These are phyloP conservation scores for Pythium aristosporum DNA, from an alignment of 352 stramenopile species.

Conservation along the genomic window DNA sequence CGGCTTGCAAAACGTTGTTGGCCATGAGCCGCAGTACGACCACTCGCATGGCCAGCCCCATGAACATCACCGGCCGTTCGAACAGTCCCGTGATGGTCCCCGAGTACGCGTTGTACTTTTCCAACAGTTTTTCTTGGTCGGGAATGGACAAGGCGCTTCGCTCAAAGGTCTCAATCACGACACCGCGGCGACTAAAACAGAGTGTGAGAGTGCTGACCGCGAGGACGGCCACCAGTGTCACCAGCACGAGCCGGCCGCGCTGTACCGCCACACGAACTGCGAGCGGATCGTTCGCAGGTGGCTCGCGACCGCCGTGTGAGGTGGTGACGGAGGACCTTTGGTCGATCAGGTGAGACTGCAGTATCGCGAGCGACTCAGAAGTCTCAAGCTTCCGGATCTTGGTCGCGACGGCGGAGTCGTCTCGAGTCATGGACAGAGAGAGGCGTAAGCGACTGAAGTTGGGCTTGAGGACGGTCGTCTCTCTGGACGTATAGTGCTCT, in stretches of 20 bases:
- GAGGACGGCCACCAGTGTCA: neutral
- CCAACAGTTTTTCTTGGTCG: conserved; percentile 12
- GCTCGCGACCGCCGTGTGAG: too few relatives aligned
- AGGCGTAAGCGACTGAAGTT: too few relatives aligned
- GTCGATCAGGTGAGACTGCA: too few relatives aligned
- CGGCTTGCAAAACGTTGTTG: neutral
- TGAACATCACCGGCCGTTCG: neutral
- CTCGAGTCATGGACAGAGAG: too few relatives aligned
- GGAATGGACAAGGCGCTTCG: neutral
- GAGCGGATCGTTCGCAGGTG: too few relatives aligned
- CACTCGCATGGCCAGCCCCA: neutral
- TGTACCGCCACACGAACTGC: neutral
- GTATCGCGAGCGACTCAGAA: too few relatives aligned
- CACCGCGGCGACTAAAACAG: neutral
- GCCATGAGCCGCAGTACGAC: conserved; percentile 1
- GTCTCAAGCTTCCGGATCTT: too few relatives aligned
- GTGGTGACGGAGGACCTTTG: too few relatives aligned
- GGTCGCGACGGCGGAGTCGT: too few relatives aligned
- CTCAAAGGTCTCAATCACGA: neutral
- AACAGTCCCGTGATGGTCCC: neutral
- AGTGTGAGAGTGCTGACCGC: neutral
- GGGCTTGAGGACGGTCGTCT: too few relatives aligned
- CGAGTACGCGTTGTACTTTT: conserved; percentile 5
- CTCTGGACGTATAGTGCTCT: too few relatives aligned
- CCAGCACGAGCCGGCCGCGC: conserved; percentile 4